Evolutionary conservation across 352 stramenopile genomes (phyloP), one percentile per base, ranked within the genome.

Genomic region (Phytophthora quininea): DNA sequence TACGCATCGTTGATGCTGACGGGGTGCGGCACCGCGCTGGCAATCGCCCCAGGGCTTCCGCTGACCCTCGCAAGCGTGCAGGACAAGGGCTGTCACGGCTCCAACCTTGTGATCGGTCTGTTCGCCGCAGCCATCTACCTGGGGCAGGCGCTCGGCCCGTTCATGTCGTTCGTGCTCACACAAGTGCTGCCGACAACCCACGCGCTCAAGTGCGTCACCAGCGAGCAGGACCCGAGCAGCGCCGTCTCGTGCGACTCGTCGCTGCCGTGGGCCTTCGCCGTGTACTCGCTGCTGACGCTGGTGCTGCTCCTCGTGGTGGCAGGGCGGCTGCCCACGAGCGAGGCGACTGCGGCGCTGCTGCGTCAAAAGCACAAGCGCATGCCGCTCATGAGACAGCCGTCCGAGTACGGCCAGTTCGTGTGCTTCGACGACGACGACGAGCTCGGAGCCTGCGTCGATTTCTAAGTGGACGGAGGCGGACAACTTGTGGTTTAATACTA

Each of bases 391-490:
- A 75, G 81, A 12, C 81, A 92, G 69, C 57, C 81, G 40, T 90
- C 84, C 45, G 82, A 90, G 66, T 90, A 92, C 69, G 84, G 84
- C 4, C 81, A 90, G 64, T 92, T 90, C 59, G 80, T 92, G 9
- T 84, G 79, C 67, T 88, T 92, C 42, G 84, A 92, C 69, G 84
- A 90, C 9, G 80, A 92, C 14, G 77, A 84, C 0, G 65, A 80
- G 2, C 57, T 55, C 12, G 58, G 76, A 35, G 56, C 64, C 5
- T 49, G 61, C 49, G 51, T 62, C 11, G 61, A 69, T 49, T 73
- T 73, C 30, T 72, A 59, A 15, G 24, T 24, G 40, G 15, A 47
- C 15, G 12, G 4, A 27, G 37, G 24, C 14, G 33, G 35, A 47
- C 32, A 57, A 37, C 29, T 24, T 12, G 27, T 38, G 19, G 9